Base-by-base conservation (phyloP, 805 yeast genomes). In the Clavispora vitiphila region DNA sequence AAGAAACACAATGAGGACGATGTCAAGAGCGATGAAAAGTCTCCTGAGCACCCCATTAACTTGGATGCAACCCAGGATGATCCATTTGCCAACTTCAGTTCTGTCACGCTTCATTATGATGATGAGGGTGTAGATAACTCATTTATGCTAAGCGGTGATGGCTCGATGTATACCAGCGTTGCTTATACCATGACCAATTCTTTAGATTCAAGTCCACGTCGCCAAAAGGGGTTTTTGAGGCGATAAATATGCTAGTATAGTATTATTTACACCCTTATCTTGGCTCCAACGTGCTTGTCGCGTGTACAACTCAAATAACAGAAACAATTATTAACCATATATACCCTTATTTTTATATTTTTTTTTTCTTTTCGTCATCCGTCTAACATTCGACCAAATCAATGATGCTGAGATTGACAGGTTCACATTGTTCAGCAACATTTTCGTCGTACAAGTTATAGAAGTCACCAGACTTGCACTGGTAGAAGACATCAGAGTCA, bases 1-100 rank as follows among this genome's bases (percentile, higher is more conserved):
- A 43, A 44, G 31, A 49, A 78, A 72, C 76, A 78, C 14, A 40
- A 35, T 24, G 43, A 43, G 8, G 51, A 49, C 11, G 46, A 47
- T 11, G 41, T 44, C 18, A 34, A 34, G 10, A 22, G 35, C n/a
- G 42, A 38, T 3, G 20, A 23, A 14, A 18, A 14, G 9, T 12
- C 38, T 21, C 27, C 41, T 7, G 32, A 40, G 20, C 20, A 31
- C 3, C 24, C 35, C 19, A 41, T 30, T 9, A 22, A 25, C 18
- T 35, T 19, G 30, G 46, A 30, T 20, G 22, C 3, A 38, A 35
- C 26, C 37, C 24, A 29, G 41, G 47, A 48, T 21, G 96, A 89
- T 61, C 96, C 96, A 2, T 89, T 89, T 61, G 84, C 80, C 38
- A 79, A 80, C 55, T 89, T 89, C 65, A 86, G 81, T 56, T 88